Evolutionary conservation across 164 flowering plant species (phyloP), one percentile per base, ranked within the genome.

Genomic region (Umbellularia californica): DNA sequence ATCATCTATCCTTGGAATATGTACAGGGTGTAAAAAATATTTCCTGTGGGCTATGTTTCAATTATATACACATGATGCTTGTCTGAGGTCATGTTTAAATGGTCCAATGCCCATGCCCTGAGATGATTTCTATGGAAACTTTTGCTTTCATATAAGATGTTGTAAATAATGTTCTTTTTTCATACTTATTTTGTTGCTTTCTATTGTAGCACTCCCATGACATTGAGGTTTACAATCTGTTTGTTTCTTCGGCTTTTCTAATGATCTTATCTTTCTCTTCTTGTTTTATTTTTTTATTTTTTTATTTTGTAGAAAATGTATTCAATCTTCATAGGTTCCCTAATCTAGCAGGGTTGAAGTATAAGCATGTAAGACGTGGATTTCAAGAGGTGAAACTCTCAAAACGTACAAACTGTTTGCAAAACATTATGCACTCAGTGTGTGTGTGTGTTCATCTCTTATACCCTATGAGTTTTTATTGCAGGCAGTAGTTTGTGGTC

Each of bases 401-500:
- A 58, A 68, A 5, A 50, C 71, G 76, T 22, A 6, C 71, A n/a
- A 72, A 58, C 14, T 51, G 4, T n/a, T 35, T 72, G n/a, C 10
- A 58, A 62, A 24, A 27, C 24, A 33, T 58, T 68, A 58, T 9
- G 5, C 66, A 68, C 22, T 70, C 0, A 0, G 0, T 35, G 10
- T 41, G 9, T 41, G 64, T 58, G 50, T 33, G 5, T 50, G 75
- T 28, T 63, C 63, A 41, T 68, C 17, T 65, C 77, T 62, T 70
- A 65, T 75, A 35, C 66, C 51, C 33, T 70, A 20, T 30, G 47
- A 70, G 30, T 63, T 27, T 80, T 20, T 72, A 65, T 12, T 84
- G 68, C 89, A 95, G 99, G 99, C 85, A 50, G 91, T 95, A 85
- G 97, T 92, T 78, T 93, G 98, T 87, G 99, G 99, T 66, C 84